These are phyloP conservation scores for Bifiguratus adelaidae DNA, from an alignment of 192 early-diverging fungal genomes.

Conservation along the genomic window DNA sequence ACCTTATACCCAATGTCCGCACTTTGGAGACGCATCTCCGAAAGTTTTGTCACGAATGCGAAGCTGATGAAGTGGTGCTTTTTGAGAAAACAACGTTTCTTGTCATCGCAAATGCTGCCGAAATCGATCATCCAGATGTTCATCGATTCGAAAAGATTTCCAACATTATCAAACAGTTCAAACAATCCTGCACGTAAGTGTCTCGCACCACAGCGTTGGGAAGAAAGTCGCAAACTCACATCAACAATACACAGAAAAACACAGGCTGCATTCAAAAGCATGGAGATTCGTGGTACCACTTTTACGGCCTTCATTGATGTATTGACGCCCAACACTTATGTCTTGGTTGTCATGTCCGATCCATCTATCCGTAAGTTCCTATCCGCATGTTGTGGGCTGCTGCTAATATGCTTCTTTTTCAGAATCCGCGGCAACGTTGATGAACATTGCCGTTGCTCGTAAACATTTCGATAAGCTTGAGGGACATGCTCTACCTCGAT, in stretches of 20 bases:
- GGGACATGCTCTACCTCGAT: too few species aligned
- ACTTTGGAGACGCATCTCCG: slow-evolving; percentile 68
- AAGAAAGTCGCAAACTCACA: not conserved
- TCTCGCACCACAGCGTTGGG: slow-evolving; percentile 11
- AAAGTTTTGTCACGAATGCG: slow-evolving; percentile 73
- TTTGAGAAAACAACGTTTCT: slow-evolving; percentile 95
- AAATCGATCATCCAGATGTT: slow-evolving; percentile 44
- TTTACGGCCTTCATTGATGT: slow-evolving; percentile 75
- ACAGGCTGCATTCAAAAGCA: slow-evolving; percentile 75
- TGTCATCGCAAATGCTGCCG: slow-evolving; percentile 76
- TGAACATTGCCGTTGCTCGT: slow-evolving; percentile 72
- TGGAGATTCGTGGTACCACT: slow-evolving; percentile 73
- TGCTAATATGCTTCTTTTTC: not conserved
- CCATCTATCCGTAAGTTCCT: slow-evolving; percentile 62
- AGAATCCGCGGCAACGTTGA: slow-evolving; percentile 74
- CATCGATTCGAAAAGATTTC: slow-evolving; percentile 87
- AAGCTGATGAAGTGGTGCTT: slow-evolving; percentile 89
- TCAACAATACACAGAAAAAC: slow-evolving; percentile 27
- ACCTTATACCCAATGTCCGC: slow-evolving; percentile 87
- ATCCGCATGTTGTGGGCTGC: not conserved
- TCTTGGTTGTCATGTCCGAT: slow-evolving; percentile 83
- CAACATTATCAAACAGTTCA: slow-evolving; percentile 91
- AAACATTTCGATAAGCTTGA: slow-evolving; percentile 79
- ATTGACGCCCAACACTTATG: slow-evolving; percentile 75
- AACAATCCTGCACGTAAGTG: slow-evolving; percentile 63